Evolutionary conservation across 495 filamentous ascomycete species (phyloP).

Genomic region (Podospora pseudoanserina): DNA sequence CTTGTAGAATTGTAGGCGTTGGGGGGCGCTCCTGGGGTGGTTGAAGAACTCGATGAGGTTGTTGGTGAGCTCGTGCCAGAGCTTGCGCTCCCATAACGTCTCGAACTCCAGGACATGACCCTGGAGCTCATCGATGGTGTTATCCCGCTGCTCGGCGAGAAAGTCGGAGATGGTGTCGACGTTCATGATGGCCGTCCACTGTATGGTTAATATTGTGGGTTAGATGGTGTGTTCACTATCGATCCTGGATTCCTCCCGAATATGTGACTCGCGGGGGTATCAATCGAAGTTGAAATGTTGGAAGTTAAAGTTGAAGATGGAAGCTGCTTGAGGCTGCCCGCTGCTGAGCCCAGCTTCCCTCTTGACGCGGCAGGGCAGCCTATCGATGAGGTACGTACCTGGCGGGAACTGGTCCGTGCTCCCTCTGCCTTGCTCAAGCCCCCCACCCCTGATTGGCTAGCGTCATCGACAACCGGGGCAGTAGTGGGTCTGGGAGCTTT

Average conservation of each 20-base stretch:
- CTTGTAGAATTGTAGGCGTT: slow-evolving; percentile 86
- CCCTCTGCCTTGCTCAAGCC: slow-evolving; percentile 3
- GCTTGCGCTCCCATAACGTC: slow-evolving; percentile 95
- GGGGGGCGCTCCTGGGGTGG: slow-evolving; percentile 69
- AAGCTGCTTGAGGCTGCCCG: slow-evolving; percentile 16
- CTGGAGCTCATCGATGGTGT: slow-evolving; percentile 83
- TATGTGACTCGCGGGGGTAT: slow-evolving; percentile 4
- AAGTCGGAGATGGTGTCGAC: slow-evolving; percentile 87
- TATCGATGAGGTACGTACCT: slow-evolving; percentile 24
- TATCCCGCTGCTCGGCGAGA: slow-evolving; percentile 79
- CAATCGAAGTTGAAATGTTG: background rate
- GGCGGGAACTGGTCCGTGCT: slow-evolving; percentile 14
- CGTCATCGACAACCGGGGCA: background rate
- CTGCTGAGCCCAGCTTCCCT: slow-evolving; percentile 17
- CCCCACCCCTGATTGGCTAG: slow-evolving; percentile 15
- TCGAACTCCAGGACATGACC: slow-evolving; percentile 87
- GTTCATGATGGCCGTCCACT: slow-evolving; percentile 53
- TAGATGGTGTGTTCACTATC: background rate
- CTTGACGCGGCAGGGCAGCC: slow-evolving; percentile 36
- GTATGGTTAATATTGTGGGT: background rate
- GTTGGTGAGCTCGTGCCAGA: slow-evolving; percentile 99
- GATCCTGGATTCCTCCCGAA: background rate
- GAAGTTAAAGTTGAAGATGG: slow-evolving; percentile 14
- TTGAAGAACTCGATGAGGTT: slow-evolving; percentile 85
- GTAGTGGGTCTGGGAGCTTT: slow-evolving; percentile 26